These are phyloP conservation scores for Leccinellum albellum DNA, from an alignment of 768 basidiomycete genomes.

Conservation along the genomic window DNA sequence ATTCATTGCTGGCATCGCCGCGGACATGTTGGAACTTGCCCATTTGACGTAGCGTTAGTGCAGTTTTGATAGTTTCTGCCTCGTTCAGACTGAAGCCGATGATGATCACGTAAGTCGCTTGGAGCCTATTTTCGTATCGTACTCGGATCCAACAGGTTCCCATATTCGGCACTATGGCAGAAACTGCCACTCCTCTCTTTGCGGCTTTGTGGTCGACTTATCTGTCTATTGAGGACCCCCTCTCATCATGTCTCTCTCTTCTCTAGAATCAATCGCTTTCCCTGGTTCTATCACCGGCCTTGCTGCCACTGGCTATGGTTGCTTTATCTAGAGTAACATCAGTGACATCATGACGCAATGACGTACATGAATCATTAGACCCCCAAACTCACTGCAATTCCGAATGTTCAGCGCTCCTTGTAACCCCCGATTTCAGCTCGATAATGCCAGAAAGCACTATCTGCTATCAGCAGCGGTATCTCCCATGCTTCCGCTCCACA, in stretches of 20 bases:
- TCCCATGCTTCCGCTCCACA: constrained; percentile 6
- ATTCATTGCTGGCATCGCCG: constrained; percentile 77
- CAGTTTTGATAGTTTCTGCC: constrained; percentile 62
- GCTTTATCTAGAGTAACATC: not conserved
- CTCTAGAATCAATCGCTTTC: constrained; percentile 61
- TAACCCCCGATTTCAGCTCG: constrained; percentile 11
- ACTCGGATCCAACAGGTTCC: constrained; percentile 60
- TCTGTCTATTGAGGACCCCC: no score
- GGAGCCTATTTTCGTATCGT: not conserved
- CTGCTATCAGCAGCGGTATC: not conserved
- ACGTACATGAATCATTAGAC: constrained; percentile 40
- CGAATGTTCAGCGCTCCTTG: constrained; percentile 55
- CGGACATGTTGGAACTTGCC: constrained; percentile 86
- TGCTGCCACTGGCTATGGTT: constrained; percentile 55
- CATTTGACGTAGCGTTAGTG: constrained; percentile 93
- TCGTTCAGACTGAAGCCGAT: no score
- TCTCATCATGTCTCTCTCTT: constrained; percentile 42
- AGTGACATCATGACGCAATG: not conserved
- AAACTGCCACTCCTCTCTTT: constrained; percentile 84
- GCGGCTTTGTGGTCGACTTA: constrained; percentile 48
- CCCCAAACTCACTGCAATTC: constrained; percentile 95
- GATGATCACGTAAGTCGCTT: constrained; percentile 37
- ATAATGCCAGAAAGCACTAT: constrained; percentile 3
- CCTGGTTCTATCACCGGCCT: constrained; percentile 81
- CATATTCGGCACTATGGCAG: constrained; percentile 81